Base-by-base conservation (phyloP, 225 moss, liverwort and hornwort genomes). In the Thuidium tamariscinum region DNA sequence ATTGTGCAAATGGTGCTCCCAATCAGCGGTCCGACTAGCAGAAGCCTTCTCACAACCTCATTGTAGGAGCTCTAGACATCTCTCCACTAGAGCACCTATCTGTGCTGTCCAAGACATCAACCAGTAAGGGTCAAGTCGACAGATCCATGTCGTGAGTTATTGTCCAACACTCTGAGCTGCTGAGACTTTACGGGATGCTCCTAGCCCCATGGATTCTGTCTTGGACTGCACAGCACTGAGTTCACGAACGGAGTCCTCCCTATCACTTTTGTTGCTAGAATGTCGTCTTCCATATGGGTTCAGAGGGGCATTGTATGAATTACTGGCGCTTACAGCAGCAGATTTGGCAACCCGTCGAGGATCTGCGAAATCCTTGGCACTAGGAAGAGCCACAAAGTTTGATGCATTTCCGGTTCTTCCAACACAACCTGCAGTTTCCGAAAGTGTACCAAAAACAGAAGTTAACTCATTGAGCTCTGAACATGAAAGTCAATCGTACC, bases 201-300 rank as follows among this genome's bases (percentile, higher is more conserved):
- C 97, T 83, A 96, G 93, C 82, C 97, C 96, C 97, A 96, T 96
- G 23, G 95, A 96, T 92, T 98, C 97, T 72, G 97, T 98, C 97
- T 95, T 98, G 44, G 96, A 96, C 93, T 98, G 97, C 91, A 96
- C 96, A 89, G 95, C 95, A 92, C 90, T 92, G 82, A 96, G 97
- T 90, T 98, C 97, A 88, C 91, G 92, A 64, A 90, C 92, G 26
- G 95, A 90, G 86, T 98, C 96, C 84, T 98, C 97, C 90, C 93
- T 94, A 77, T 95, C 97, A 74, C 85, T 94, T 86, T 98, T 92
- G 78, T 86, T 95, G 87, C 91, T 94, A 83, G 93, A 90, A 88
- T 95, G 96, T 81, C 97, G 93, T 88, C 97, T 93, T 88, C 97
- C 97, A 87, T 98, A 93, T 21, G 96, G 94, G 82, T 96, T 92